Evolutionary conservation across 2,329 filamentous ascomycete species (phyloP).

Genomic region (Ciborinia camelliae): DNA sequence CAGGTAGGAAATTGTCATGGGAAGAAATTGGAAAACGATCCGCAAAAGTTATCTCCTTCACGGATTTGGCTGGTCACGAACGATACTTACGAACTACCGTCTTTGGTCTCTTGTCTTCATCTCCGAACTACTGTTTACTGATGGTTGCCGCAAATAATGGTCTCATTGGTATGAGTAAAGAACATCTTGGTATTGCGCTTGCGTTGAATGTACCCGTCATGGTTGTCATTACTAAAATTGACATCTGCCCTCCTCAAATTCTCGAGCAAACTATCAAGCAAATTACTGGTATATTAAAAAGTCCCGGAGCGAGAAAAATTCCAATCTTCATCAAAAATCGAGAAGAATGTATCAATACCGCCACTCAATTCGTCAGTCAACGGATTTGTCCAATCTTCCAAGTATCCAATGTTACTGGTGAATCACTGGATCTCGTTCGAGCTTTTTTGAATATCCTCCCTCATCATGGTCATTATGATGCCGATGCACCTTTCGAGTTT

Average conservation of each 20-base stretch:
- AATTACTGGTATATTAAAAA: conserved; percentile 89
- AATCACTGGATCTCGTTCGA: conserved; percentile 84
- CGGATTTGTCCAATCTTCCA: conserved; percentile 97
- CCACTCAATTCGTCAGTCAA: conserved; percentile 91
- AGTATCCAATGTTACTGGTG: conserved; percentile 94
- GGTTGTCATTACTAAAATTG: conserved; percentile 97
- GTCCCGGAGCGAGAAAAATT: conserved; percentile 88
- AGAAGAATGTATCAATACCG: conserved; percentile 91
- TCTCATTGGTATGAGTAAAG: conserved; percentile 95
- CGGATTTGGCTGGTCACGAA: conserved; percentile 92
- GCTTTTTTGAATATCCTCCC: conserved; percentile 94
- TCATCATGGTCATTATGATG: conserved; percentile 89
- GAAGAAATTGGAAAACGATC: conserved; percentile 95
- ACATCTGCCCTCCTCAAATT: conserved; percentile 95
- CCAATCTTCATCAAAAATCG: conserved; percentile 91
- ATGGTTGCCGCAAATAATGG: conserved; percentile 99
- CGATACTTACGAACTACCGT: conserved; percentile 93
- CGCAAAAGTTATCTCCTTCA: conserved; percentile 95
- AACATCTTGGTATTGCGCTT: conserved; percentile 91
- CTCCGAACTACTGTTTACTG: conserved; percentile 93
- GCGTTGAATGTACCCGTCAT: conserved; percentile 96
- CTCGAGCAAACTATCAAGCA: conserved; percentile 90
- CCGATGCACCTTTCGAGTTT: conserved; percentile 86
- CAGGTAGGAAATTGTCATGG: conserved; percentile 88
- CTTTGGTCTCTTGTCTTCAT: conserved; percentile 89